Evolutionary conservation across 1,284 basidiomycete genomes (phyloP).

Genomic region (Polyporus tsugae): DNA sequence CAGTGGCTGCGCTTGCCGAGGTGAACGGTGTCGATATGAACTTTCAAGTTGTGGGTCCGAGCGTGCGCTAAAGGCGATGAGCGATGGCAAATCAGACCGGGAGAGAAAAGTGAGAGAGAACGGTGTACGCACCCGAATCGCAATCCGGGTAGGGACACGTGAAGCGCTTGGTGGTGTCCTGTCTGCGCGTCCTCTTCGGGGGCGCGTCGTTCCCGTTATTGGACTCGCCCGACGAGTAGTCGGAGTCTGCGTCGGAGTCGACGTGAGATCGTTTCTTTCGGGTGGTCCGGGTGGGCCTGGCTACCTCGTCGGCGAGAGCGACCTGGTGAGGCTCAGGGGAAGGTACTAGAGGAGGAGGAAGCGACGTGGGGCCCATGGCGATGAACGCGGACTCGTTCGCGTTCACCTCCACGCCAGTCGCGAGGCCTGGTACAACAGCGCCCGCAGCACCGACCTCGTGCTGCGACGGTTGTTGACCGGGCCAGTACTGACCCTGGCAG

Average conservation of each 20-base stretch:
- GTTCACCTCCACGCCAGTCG: constrained; percentile 8
- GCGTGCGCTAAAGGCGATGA: constrained; percentile 10
- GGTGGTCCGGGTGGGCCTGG: not conserved
- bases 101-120: too few species aligned
- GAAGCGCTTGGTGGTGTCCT: constrained; percentile 19
- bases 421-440: constrained; percentile 1
- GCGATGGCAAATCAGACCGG: not conserved
- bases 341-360: not conserved
- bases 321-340: not conserved
- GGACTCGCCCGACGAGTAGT: not conserved
- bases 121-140: not conserved
- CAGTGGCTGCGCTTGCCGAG: constrained; percentile 4
- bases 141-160: not conserved
- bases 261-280: not conserved
- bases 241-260: not conserved
- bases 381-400: constrained; percentile 3
- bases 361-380: constrained; percentile 9
- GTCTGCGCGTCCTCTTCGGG: constrained; percentile 1
- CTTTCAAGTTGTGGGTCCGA: constrained; percentile 24
- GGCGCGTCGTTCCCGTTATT: not conserved
- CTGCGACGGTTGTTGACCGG: constrained; percentile 10
- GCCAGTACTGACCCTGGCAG: constrained; percentile 8
- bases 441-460: constrained; percentile 18
- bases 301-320: not conserved
- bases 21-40: constrained; percentile 25